These are phyloP conservation scores for Termitomyces sp. DNA, from an alignment of 768 basidiomycete genomes.

Conservation along the genomic window DNA sequence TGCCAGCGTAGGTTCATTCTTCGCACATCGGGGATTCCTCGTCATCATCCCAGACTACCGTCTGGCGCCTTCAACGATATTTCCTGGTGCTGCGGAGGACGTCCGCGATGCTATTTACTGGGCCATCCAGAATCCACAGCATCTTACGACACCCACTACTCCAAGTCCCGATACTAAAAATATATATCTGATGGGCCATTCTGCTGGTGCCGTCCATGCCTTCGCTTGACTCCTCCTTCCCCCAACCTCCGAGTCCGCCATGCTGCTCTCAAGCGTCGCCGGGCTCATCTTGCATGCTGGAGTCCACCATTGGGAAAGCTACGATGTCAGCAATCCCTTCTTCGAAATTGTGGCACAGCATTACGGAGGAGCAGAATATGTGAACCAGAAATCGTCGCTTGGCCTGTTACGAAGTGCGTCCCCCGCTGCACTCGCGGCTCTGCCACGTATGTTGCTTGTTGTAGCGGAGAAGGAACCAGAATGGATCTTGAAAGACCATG, in stretches of 20 bases:
- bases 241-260: slow-evolving; percentile 21
- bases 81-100: slow-evolving; percentile 51
- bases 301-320: slow-evolving; percentile 30
- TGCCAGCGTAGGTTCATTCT: slow-evolving; percentile 55
- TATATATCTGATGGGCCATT: slow-evolving; percentile 53
- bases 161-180: slow-evolving; percentile 32
- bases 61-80: slow-evolving; percentile 50
- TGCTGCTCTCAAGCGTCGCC: slow-evolving; percentile 29
- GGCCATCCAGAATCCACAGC: slow-evolving; percentile 32
- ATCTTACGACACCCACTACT: slow-evolving; percentile 22
- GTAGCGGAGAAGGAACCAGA: slow-evolving; percentile 50
- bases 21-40: slow-evolving; percentile 51
- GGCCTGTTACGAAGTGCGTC: slow-evolving; percentile 33
- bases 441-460: slow-evolving; percentile 45
- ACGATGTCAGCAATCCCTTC: slow-evolving; percentile 18
- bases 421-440: slow-evolving; percentile 23
- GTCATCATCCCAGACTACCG: slow-evolving; percentile 69
- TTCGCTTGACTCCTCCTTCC: slow-evolving; percentile 37
- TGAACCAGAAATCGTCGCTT: slow-evolving; percentile 32
- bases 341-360: slow-evolving; percentile 27
- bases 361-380: slow-evolving; percentile 31
- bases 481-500: slow-evolving; percentile 29
- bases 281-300: slow-evolving; percentile 43
- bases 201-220: slow-evolving; percentile 51
- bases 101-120: slow-evolving; percentile 55